These are phyloP conservation scores for Musa troglodytarum DNA, from an alignment of 176 grass and related monocot species.

Conservation along the genomic window DNA sequence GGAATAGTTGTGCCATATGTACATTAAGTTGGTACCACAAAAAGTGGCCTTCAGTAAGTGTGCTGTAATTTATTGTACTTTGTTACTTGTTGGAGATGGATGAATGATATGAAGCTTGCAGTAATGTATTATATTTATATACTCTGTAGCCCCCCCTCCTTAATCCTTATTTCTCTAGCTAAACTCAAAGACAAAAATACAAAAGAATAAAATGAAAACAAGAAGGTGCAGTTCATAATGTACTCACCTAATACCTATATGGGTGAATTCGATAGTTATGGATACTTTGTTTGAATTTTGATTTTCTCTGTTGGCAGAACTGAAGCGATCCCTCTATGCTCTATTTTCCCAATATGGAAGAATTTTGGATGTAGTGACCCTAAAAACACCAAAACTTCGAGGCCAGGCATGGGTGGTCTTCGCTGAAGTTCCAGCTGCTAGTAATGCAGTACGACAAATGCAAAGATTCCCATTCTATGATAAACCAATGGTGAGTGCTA, in stretches of 20 bases:
- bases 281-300: slow-evolving; percentile 19
- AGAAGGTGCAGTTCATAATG: no score
- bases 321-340: slow-evolving; percentile 84
- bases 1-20: not conserved
- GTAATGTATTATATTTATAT: not conserved
- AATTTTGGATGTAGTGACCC: slow-evolving; percentile 81
- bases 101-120: not conserved
- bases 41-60: not conserved
- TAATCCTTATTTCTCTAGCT: not conserved
- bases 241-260: no score
- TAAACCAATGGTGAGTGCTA: slow-evolving; percentile 66
- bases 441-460: slow-evolving; percentile 84
- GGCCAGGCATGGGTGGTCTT: slow-evolving; percentile 97
- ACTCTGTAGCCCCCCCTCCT: not conserved
- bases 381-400: slow-evolving; percentile 82
- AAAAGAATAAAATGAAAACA: not conserved
- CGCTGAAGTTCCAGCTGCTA: slow-evolving; percentile 76
- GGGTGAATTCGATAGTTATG: no score
- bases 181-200: not conserved
- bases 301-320: slow-evolving; percentile 35
- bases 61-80: not conserved
- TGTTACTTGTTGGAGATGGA: not conserved
- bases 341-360: slow-evolving; percentile 95
- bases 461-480: slow-evolving; percentile 93
- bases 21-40: not conserved